A percentile compares a stretch with the other conserved stretches of the same genome.
Conservation (phyloP, 2,329 filamentous ascomycete genomes). For the Iodosphaeria phyllophila region DNA sequence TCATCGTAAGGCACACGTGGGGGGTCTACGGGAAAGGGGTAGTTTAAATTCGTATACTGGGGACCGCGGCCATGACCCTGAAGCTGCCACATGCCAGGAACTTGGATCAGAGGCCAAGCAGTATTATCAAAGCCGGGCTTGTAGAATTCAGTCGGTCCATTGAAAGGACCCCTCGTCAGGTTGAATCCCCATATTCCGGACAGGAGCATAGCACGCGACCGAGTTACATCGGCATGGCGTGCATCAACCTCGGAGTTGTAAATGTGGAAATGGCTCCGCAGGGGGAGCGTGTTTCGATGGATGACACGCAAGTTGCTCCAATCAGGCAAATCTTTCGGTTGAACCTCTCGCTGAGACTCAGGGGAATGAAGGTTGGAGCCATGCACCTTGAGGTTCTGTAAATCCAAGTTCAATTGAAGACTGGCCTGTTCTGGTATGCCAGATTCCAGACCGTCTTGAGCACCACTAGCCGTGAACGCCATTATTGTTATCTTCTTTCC, state of each 20-base stretch:
- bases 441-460: neutral
- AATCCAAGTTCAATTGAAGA: constrained; percentile 1
- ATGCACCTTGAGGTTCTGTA: too few relatives aligned
- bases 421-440: constrained; percentile 1
- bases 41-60: constrained; percentile 45
- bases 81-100: constrained; percentile 48
- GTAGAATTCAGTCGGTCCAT: constrained; percentile 23
- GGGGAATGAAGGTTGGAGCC: neutral
- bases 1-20: constrained; percentile 46
- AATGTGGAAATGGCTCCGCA: constrained; percentile 36
- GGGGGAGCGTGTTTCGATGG: constrained; percentile 38
- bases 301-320: constrained; percentile 43
- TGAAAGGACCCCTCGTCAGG: constrained; percentile 23
- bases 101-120: constrained; percentile 28
- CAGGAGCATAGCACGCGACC: constrained; percentile 21
- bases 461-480: neutral
- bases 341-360: constrained; percentile 5
- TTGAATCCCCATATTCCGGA: constrained; percentile 37
- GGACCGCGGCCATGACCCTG: constrained; percentile 42
- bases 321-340: constrained; percentile 24
- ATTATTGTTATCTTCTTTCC: too few relatives aligned
- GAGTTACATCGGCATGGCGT: constrained; percentile 19
- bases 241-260: constrained; percentile 30
- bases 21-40: constrained; percentile 43
- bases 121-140: constrained; percentile 16